Evolutionary conservation across 2,329 filamentous ascomycete species (phyloP).

Genomic region (Pyricularia sp.): DNA sequence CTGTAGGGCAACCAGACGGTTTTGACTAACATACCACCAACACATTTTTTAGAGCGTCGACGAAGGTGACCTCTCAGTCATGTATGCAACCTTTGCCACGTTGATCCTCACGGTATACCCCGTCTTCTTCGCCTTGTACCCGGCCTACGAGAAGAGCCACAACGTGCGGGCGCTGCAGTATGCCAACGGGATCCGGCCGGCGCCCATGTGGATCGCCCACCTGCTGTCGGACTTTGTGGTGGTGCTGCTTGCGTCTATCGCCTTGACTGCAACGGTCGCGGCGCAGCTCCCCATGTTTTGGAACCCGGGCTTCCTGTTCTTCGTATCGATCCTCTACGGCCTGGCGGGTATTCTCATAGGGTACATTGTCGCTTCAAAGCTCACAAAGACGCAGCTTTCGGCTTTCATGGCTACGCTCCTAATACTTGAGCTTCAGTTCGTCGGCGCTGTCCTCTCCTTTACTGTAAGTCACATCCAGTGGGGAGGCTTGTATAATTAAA

Average conservation of each 20-base stretch:
- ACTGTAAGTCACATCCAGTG: slow-evolving; percentile 56
- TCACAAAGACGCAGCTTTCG: slow-evolving; percentile 64
- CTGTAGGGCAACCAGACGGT: too few relatives aligned
- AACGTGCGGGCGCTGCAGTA: slow-evolving; percentile 83
- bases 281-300: slow-evolving; percentile 58
- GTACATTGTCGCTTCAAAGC: slow-evolving; percentile 65
- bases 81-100: background rate
- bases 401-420: slow-evolving; percentile 68
- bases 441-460: slow-evolving; percentile 57
- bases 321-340: slow-evolving; percentile 70
- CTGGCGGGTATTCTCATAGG: slow-evolving; percentile 62
- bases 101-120: slow-evolving; percentile 55
- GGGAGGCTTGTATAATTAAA: too few relatives aligned
- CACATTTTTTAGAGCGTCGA: background rate
- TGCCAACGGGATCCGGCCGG: slow-evolving; percentile 73
- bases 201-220: slow-evolving; percentile 79
- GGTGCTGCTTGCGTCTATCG: slow-evolving; percentile 52
- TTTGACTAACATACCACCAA: background rate
- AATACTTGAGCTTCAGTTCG: slow-evolving; percentile 46
- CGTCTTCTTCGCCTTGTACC: slow-evolving; percentile 79
- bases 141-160: slow-evolving; percentile 66
- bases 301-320: slow-evolving; percentile 65
- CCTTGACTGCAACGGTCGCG: slow-evolving; percentile 58
- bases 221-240: slow-evolving; percentile 67
- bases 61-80: background rate